phyloP scores from a whole-genome alignment of 495 filamentous ascomycete species.

The Apodospora peruviana region DNA sequence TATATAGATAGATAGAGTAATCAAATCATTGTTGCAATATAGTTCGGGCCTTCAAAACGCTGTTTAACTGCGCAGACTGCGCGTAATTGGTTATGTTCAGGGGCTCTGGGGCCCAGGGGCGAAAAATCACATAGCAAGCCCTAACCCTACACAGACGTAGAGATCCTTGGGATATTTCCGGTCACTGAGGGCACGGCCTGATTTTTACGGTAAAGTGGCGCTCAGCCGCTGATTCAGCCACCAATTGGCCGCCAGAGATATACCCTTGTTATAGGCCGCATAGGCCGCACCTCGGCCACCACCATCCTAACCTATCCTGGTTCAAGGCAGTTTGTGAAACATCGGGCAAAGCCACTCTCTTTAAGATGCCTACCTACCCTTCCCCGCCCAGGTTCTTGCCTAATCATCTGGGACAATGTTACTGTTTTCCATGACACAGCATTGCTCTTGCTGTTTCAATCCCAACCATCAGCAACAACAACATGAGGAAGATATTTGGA shows the following conservation, averaged over 20 bases:
- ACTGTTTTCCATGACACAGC: too few relatives aligned
- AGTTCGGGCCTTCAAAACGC: neutral
- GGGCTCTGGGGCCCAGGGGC: too few relatives aligned
- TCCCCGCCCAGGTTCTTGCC: too few relatives aligned
- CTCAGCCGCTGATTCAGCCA: slow-evolving; percentile 4
- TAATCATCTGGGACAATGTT: too few relatives aligned
- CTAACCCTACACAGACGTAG: neutral
- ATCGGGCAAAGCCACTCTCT: too few relatives aligned
- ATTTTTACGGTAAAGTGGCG: neutral
- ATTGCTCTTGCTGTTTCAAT: too few relatives aligned
- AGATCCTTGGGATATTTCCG: neutral
- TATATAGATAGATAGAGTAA: neutral
- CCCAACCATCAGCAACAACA: too few relatives aligned
- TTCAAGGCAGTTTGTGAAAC: too few relatives aligned
- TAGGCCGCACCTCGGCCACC: too few relatives aligned
- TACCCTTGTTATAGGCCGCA: neutral
- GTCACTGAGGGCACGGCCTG: slow-evolving; percentile 3
- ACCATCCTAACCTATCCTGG: too few relatives aligned
- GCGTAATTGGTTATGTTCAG: neutral
- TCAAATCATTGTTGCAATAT: neutral
- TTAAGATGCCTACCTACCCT: too few relatives aligned
- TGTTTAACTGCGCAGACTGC: neutral
- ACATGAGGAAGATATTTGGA: too few relatives aligned
- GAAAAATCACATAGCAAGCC: neutral
- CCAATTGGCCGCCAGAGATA: slow-evolving; percentile 1